Evolutionary conservation across 768 basidiomycete genomes (phyloP).

Genomic region (Gloeostereum incarnatum): DNA sequence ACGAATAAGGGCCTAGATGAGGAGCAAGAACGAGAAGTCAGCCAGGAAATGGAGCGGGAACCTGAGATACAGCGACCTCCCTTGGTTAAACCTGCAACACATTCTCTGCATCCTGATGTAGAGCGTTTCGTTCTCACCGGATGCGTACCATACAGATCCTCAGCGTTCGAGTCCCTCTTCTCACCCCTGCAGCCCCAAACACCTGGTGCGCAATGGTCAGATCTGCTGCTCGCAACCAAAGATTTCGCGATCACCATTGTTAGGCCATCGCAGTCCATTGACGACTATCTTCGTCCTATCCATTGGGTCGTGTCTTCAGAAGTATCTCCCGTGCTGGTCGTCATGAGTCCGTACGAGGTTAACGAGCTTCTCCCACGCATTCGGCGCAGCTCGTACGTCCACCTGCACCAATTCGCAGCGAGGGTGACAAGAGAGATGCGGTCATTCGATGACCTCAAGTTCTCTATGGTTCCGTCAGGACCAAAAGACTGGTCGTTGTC

Average conservation of each 20-base stretch:
- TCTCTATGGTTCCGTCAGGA: conserved; percentile 16
- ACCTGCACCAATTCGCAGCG: conserved; percentile 19
- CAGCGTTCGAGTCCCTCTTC: conserved; percentile 2
- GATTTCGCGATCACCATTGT: conserved; percentile 6
- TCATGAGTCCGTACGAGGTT: conserved; percentile 22
- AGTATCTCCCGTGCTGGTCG: conserved; percentile 9
- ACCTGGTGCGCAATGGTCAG: neutral
- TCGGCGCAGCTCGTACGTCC: conserved; percentile 9
- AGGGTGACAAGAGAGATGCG: conserved; percentile 5
- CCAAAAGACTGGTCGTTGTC: conserved; percentile 5
- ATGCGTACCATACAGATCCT: neutral
- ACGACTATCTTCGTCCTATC: conserved; percentile 18
- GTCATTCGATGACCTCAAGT: conserved; percentile 9
- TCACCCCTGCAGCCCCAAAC: neutral
- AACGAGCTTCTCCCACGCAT: conserved; percentile 17
- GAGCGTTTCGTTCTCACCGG: conserved; percentile 8
- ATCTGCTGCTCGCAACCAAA: conserved; percentile 6
- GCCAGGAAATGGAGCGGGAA: conserved; percentile 14
- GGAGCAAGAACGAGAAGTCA: conserved; percentile 16
- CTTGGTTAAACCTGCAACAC: conserved; percentile 8
- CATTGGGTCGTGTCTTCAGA: conserved; percentile 13
- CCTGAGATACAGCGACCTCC: conserved; percentile 10
- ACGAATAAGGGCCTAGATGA: conserved; percentile 7
- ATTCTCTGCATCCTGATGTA: conserved; percentile 14
- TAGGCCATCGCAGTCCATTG: neutral